These are phyloP conservation scores for Calonectria pseudoturangicola DNA, from an alignment of 2,329 filamentous ascomycete species.

Conservation along the genomic window DNA sequence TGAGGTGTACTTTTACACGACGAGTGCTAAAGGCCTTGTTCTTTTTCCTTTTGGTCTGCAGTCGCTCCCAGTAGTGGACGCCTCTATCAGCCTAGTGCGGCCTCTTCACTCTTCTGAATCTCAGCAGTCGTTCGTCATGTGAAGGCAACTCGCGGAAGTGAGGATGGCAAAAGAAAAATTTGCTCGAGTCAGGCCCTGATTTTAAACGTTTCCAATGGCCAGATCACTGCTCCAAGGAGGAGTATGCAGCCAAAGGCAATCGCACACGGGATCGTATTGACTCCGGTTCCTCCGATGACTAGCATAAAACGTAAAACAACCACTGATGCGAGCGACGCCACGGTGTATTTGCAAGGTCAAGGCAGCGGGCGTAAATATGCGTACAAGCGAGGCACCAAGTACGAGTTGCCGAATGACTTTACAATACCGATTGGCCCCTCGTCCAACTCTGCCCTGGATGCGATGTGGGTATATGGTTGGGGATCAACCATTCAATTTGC, in stretches of 20 bases:
- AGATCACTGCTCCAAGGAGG: slow-evolving; percentile 5
- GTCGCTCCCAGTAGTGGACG: background rate
- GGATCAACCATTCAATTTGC: slow-evolving; percentile 42
- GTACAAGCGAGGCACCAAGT: slow-evolving; percentile 38
- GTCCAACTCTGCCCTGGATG: slow-evolving; percentile 28
- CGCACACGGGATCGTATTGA: slow-evolving; percentile 6
- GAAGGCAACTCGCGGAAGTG: background rate
- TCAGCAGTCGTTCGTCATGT: no score
- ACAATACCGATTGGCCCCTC: slow-evolving; percentile 36
- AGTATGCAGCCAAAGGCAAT: background rate
- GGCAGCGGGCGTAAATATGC: slow-evolving; percentile 37
- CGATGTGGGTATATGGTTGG: slow-evolving; percentile 34
- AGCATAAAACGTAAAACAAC: slow-evolving; percentile 12
- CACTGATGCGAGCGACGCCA: background rate
- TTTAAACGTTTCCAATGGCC: slow-evolving; percentile 15
- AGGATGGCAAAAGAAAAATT: background rate
- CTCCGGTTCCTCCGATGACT: slow-evolving; percentile 12
- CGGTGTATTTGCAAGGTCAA: slow-evolving; percentile 22
- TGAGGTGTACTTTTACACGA: background rate
- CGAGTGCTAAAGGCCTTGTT: background rate
- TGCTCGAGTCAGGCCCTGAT: background rate
- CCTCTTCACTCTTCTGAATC: background rate
- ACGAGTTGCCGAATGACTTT: slow-evolving; percentile 37
- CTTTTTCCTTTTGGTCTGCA: background rate
- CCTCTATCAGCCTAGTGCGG: background rate